A percentile compares a stretch with the other conserved stretches of the same genome.
phyloP scores from a whole-genome alignment of 257 asterid genomes.

The Solanum acaule region DNA sequence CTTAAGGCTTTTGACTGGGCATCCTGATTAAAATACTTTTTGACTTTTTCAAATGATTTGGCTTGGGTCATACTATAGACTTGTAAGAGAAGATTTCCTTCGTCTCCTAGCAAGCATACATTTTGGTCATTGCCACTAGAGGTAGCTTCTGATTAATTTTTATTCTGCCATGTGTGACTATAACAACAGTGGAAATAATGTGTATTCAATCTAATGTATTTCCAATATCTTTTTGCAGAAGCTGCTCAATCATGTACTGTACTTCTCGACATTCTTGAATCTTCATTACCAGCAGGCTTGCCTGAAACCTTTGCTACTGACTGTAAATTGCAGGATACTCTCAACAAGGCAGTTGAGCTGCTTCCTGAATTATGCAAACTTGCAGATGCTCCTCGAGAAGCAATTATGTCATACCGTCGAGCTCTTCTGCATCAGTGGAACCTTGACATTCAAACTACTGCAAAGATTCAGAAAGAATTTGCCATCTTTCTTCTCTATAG shows the following conservation, averaged over 20 bases:
- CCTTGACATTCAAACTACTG: conserved; percentile 57
- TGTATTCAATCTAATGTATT: conserved; percentile 18
- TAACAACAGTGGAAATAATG: background rate
- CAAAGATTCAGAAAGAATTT: conserved; percentile 74
- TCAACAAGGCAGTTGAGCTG: conserved; percentile 74
- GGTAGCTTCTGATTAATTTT: background rate
- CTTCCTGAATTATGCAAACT: conserved; percentile 87
- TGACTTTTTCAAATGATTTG: background rate
- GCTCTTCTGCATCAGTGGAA: conserved; percentile 85
- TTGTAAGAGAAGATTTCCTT: background rate
- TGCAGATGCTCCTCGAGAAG: conserved; percentile 60
- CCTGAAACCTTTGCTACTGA: conserved; percentile 80
- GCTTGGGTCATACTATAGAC: background rate
- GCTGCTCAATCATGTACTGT: conserved; percentile 91
- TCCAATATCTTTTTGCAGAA: conserved; percentile 58
- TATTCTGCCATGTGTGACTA: background rate
- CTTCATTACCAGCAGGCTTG: conserved; percentile 82
- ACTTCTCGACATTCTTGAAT: conserved; percentile 84
- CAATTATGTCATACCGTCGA: conserved; percentile 76
- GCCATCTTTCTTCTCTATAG: conserved; percentile 75
- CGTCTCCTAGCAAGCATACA: background rate
- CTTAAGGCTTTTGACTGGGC: background rate
- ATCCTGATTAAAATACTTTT: background rate
- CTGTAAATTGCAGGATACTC: conserved; percentile 81
- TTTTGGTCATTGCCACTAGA: background rate